Evolutionary conservation across 2,329 filamentous ascomycete species (phyloP).

Genomic region (Gnomoniopsis sp.): DNA sequence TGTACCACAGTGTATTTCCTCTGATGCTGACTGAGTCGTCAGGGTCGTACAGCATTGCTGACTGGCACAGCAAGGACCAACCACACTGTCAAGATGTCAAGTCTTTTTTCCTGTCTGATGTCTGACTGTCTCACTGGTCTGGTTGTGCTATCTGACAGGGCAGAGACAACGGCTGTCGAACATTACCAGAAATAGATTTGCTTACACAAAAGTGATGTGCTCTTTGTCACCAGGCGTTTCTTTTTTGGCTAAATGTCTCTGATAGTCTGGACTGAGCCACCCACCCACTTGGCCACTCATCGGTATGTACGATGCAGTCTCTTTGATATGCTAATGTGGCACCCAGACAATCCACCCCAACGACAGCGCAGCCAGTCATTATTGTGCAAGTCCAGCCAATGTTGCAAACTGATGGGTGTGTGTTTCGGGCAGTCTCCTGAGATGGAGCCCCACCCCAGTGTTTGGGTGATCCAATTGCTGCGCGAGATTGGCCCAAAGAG

Average conservation of each 20-base stretch:
- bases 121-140: background rate
- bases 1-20: background rate
- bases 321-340: background rate
- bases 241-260: slow-evolving; percentile 43
- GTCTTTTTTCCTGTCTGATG: too few relatives aligned
- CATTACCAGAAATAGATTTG: slow-evolving; percentile 19
- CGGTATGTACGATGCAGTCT: background rate
- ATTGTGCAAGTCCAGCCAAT: background rate
- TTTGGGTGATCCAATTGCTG: background rate
- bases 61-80: background rate
- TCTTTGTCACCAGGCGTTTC: slow-evolving; percentile 36
- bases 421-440: background rate
- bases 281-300: background rate
- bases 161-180: slow-evolving; percentile 17
- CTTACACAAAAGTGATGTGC: background rate
- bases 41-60: background rate
- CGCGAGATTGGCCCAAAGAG: background rate
- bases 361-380: too few relatives aligned
- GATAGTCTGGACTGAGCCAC: slow-evolving; percentile 1
- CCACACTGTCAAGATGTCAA: background rate
- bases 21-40: background rate
- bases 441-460: background rate
- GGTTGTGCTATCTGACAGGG: background rate
- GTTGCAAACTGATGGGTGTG: background rate
- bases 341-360: too few relatives aligned